Percentiles rank a stretch among this genome's conserved stretches.
phyloP scores from a whole-genome alignment of 192 early-diverging fungal species.

The Helicostylum pulchrum region DNA sequence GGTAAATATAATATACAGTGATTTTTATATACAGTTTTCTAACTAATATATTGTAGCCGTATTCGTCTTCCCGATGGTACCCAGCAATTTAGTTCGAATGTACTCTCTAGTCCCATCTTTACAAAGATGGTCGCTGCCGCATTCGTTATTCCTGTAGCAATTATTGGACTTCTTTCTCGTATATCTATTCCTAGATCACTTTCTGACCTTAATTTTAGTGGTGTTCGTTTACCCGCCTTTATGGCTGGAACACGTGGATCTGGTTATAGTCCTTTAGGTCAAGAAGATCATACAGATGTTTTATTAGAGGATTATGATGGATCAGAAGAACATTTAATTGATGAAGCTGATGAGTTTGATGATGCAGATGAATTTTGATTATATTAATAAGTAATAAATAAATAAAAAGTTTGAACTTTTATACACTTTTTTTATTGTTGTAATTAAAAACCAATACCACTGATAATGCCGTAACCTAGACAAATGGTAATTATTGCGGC shows the following conservation, averaged over 20 bases:
- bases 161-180: conserved; percentile 30
- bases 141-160: conserved; percentile 28
- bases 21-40: no score
- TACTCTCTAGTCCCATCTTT: conserved; percentile 18
- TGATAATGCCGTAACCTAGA: conserved; percentile 21
- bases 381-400: no score
- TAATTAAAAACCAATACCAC: conserved; percentile 14
- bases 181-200: conserved; percentile 23
- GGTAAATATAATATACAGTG: conserved; percentile 7
- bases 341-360: conserved; percentile 27
- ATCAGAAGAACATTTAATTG: conserved; percentile 25
- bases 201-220: conserved; percentile 17
- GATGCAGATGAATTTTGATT: conserved; percentile 24
- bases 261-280: conserved; percentile 33
- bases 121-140: conserved; percentile 29
- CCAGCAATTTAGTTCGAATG: not conserved
- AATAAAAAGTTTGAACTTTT: no score
- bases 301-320: conserved; percentile 43
- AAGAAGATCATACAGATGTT: conserved; percentile 39
- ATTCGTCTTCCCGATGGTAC: conserved; percentile 31
- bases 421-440: no score
- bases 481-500: conserved; percentile 21
- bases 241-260: conserved; percentile 1
- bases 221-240: conserved; percentile 23
- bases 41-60: conserved; percentile 9